Percentiles rank a stretch among this genome's conserved stretches.
Evolutionary conservation across 2,329 filamentous ascomycete species (phyloP).

Genomic region (Graphium sp.): DNA sequence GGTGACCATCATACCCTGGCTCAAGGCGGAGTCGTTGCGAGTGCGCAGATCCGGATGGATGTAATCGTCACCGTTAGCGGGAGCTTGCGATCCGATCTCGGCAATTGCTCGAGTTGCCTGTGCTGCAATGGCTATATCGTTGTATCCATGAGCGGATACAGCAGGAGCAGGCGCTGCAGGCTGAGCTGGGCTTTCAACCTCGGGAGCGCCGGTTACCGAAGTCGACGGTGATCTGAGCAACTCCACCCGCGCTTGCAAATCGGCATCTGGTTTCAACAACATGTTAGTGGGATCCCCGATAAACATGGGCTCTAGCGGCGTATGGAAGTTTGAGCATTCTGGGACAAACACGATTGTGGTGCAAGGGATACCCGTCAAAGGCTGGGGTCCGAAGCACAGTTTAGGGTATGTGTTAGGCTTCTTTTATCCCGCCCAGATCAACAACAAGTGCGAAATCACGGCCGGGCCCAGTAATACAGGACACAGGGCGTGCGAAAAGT

Average conservation of each 20-base stretch:
- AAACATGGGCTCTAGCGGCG: not conserved
- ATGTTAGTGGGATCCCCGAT: slow-evolving; percentile 1
- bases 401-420: too few relatives aligned
- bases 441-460: not conserved
- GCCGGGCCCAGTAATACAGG: too few relatives aligned
- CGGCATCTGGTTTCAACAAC: slow-evolving; percentile 7
- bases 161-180: slow-evolving; percentile 13
- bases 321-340: not conserved
- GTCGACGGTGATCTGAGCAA: slow-evolving; percentile 16
- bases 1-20: slow-evolving; percentile 18
- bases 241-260: slow-evolving; percentile 25
- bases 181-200: slow-evolving; percentile 10
- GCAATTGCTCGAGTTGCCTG: too few relatives aligned
- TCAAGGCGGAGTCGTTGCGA: slow-evolving; percentile 10
- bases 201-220: slow-evolving; percentile 11
- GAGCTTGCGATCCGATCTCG: too few relatives aligned
- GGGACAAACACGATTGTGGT: not conserved
- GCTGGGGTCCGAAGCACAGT: too few relatives aligned
- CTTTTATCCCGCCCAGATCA: not conserved
- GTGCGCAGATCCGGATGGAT: slow-evolving; percentile 29
- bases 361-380: not conserved
- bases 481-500: too few relatives aligned
- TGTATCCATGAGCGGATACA: slow-evolving; percentile 27
- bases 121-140: slow-evolving; percentile 17
- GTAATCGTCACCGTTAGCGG: slow-evolving; percentile 23